A percentile compares a stretch with the other conserved stretches of the same genome.
Conservation (phyloP, 1,284 basidiomycete genomes). For the Ceratobasidium sp. region DNA sequence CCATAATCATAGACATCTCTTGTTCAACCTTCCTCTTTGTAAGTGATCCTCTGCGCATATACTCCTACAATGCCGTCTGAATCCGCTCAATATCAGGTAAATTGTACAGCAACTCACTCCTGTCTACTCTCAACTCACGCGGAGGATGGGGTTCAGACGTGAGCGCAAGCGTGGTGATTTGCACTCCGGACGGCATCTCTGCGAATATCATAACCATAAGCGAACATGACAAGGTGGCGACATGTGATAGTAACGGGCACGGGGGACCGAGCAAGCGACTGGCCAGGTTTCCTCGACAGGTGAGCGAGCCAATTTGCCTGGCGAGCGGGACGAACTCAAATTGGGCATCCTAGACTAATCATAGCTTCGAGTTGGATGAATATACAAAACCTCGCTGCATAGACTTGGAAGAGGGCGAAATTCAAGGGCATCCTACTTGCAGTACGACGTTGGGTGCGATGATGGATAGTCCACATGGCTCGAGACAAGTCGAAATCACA, state of each 20-base stretch:
- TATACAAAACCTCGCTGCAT: not conserved
- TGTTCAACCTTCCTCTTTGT: conserved; percentile 20
- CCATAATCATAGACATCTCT: not conserved
- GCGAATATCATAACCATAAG: not conserved
- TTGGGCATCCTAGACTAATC: not conserved
- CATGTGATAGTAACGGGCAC: not conserved
- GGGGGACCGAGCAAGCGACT: not conserved
- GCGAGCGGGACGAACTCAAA: no score
- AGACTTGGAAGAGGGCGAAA: not conserved
- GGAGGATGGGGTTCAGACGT: not conserved
- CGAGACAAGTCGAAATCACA: no score
- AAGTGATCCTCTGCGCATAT: not conserved
- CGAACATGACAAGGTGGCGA: not conserved
- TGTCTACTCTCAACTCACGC: conserved; percentile 39
- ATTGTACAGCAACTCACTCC: conserved; percentile 30
- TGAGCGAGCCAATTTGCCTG: not conserved
- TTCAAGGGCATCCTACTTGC: no score
- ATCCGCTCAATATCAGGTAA: not conserved
- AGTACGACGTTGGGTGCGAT: not conserved
- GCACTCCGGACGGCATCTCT: not conserved
- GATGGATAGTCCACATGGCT: not conserved
- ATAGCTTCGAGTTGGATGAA: conserved; percentile 18
- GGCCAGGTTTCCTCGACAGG: not conserved
- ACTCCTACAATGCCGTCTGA: not conserved
- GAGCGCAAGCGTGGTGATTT: not conserved